phyloP scores from a whole-genome alignment of 2,329 filamentous ascomycete species.

The Aspergillus persii region DNA sequence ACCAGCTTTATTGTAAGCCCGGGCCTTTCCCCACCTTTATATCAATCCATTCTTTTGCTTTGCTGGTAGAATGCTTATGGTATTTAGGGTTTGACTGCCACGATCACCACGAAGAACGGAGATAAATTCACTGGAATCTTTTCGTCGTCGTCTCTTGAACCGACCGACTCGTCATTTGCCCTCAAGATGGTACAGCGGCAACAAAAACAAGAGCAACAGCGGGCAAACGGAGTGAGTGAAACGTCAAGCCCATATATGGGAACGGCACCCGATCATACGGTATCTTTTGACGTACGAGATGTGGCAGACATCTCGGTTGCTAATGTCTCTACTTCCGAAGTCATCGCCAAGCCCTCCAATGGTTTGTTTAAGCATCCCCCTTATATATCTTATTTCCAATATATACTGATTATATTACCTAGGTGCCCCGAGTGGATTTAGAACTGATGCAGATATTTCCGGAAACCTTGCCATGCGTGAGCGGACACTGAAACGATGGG shows the following conservation, averaged over 20 bases:
- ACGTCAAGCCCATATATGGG: slow-evolving; percentile 41
- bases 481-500: slow-evolving; percentile 77
- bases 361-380: slow-evolving; percentile 43
- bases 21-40: background rate
- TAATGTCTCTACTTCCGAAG: slow-evolving; percentile 53
- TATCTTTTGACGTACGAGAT: slow-evolving; percentile 63
- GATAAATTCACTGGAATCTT: slow-evolving; percentile 62
- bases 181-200: slow-evolving; percentile 65
- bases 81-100: slow-evolving; percentile 54
- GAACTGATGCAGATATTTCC: slow-evolving; percentile 86
- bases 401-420: background rate
- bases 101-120: slow-evolving; percentile 58
- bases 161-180: slow-evolving; percentile 53
- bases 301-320: slow-evolving; percentile 56
- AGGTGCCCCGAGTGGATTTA: slow-evolving; percentile 71
- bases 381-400: background rate
- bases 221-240: slow-evolving; percentile 44
- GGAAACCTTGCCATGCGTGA: slow-evolving; percentile 68
- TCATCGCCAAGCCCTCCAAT: slow-evolving; percentile 54
- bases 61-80: slow-evolving; percentile 17
- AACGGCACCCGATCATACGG: slow-evolving; percentile 46
- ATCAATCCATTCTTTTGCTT: background rate
- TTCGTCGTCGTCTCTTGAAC: slow-evolving; percentile 54
- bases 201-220: slow-evolving; percentile 34
- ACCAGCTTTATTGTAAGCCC: slow-evolving; percentile 58